Percentiles rank a stretch among this genome's conserved stretches.
These are phyloP conservation scores for Populus trichocarpa DNA, from an alignment of 441 rosid species.

Conservation along the genomic window DNA sequence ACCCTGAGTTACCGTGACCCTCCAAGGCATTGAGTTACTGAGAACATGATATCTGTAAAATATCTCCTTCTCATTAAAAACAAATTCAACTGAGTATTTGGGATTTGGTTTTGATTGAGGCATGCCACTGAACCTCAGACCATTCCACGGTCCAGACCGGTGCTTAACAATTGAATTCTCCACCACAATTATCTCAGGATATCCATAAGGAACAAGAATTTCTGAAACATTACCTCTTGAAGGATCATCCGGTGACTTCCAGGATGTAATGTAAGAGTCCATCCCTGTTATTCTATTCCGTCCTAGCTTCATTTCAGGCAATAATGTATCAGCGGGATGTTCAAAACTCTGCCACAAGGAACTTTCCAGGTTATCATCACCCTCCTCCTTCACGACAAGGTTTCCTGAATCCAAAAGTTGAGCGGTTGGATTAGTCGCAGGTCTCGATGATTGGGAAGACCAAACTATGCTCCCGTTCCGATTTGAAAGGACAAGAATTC, in stretches of 20 bases:
- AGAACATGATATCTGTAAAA: not conserved
- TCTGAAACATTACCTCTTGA: not conserved
- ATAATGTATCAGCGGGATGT: no score
- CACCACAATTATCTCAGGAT: not conserved
- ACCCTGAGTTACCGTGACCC: slow-evolving; percentile 10
- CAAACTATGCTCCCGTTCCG: not conserved
- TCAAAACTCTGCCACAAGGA: no score
- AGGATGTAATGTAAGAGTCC: not conserved
- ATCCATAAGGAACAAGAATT: not conserved
- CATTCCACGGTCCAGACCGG: slow-evolving; percentile 16
- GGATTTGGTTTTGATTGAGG: not conserved
- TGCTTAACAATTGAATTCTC: not conserved
- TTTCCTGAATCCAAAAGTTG: no score
- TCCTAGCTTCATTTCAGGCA: not conserved
- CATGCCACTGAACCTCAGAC: not conserved
- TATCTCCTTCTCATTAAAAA: not conserved
- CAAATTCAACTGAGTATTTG: not conserved
- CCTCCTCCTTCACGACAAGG: no score
- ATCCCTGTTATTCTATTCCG: not conserved
- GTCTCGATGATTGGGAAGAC: not conserved
- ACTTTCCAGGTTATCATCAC: no score
- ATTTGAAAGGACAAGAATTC: not conserved
- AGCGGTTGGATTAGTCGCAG: not conserved
- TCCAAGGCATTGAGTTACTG: not conserved
- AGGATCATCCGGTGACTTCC: slow-evolving; percentile 1